A percentile compares a stretch with the other conserved stretches of the same genome.
Evolutionary conservation across 352 stramenopile genomes (phyloP).

Genomic region (Phytophthora lateralis): DNA sequence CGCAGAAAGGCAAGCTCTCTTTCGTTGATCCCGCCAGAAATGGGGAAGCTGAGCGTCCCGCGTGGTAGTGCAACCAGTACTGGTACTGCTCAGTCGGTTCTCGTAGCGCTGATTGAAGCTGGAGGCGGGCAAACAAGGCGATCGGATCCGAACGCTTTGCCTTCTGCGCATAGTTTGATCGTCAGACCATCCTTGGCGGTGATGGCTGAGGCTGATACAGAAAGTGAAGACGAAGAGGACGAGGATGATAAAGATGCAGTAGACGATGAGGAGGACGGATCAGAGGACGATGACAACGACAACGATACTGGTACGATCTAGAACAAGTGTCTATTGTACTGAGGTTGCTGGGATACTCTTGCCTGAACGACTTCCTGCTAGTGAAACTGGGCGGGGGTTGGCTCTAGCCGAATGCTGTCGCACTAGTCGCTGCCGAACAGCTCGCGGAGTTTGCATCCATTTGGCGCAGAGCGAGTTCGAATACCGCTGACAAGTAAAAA

Average conservation of each 20-base stretch:
- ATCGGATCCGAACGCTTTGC: constrained; percentile 8
- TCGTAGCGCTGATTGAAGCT: background rate
- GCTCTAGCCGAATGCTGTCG: constrained; percentile 24
- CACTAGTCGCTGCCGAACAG: constrained; percentile 18
- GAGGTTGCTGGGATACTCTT: constrained; percentile 5
- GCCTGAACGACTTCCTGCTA: background rate
- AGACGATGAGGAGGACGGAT: background rate
- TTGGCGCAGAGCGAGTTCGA: constrained; percentile 63
- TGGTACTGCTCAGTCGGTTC: background rate
- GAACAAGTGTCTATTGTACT: constrained; percentile 4
- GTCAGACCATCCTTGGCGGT: constrained; percentile 13
- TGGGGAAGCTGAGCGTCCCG: constrained; percentile 6
- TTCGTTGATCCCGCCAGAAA: constrained; percentile 13
- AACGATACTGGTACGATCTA: background rate
- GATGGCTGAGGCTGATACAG: constrained; percentile 24
- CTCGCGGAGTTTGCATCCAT: constrained; percentile 55
- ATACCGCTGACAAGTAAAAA: constrained; percentile 72
- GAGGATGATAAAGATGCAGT: constrained; percentile 9
- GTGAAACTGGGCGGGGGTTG: constrained; percentile 2
- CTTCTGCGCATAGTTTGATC: constrained; percentile 2
- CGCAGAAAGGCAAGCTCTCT: constrained; percentile 22
- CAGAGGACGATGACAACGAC: constrained; percentile 4
- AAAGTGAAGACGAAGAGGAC: constrained; percentile 22
- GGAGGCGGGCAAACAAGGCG: constrained; percentile 1
- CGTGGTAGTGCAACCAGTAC: background rate